Evolutionary conservation across 129 eudicot species (phyloP), one percentile per base, ranked within the genome.

Genomic region (Dittrichia graveolens): DNA sequence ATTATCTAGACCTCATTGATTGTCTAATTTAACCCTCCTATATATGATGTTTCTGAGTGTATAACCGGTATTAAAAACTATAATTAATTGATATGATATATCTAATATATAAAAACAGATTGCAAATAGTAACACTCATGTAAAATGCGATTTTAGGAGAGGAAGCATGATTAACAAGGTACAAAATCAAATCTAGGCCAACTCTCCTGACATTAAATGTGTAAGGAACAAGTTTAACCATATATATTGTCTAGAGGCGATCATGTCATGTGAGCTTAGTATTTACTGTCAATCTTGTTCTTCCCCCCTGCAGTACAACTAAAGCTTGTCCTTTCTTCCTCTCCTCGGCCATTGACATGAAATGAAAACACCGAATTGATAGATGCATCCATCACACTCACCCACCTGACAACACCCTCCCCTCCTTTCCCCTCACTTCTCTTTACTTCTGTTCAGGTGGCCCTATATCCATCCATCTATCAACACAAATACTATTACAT

Each of bases 281-380:
- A 42, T 59, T 24, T 56, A 56, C 39, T 24, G 40, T 9, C 61
- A 56, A 19, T 56, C 8, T 37, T 37, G 19, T 37, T 24, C 31
- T 24, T 24, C 31, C 31, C 31, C 31, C 31, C 31, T 24, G 31
- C 31, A 24, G 31, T 24, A 24, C 31, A 24, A 24, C 31, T 24
- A 24, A 24, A 24, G 13, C 9, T 73, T 81, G 74, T 81, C 84
- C 84, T 79, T 84, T 78, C 90, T 84, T 82, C 90, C 91, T 87
- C 80, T 82, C 90, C 91, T 87, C 80, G 85, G 86, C 88, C 82
- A 48, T 69, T 88, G 88, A 88, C 84, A 86, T 79, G 92, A 85
- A 77, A 86, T 79, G 92, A 85, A 75, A 86, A 71, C 84, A 75
- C 80, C 84, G 96, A 86, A 75, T 59, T 75, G 96, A 91, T 88